A percentile compares a stretch with the other conserved stretches of the same genome.
Conservation (phyloP, 106 monocot species). For the Narthecium ossifragum region DNA sequence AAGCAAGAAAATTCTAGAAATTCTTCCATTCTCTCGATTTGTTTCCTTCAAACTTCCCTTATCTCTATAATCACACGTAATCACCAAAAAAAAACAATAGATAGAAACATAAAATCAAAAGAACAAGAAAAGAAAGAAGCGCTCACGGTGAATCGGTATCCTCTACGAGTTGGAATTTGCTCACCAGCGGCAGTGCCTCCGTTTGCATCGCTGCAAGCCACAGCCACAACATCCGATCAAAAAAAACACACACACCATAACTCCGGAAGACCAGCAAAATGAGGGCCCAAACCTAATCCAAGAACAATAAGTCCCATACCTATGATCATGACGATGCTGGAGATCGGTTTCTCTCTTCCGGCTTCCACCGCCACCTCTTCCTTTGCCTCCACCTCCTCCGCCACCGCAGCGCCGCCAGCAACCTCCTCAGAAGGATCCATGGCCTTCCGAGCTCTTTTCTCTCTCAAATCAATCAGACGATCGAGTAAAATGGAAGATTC, state of each 20-base stretch:
- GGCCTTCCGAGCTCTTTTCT: not conserved
- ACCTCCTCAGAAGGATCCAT: constrained; percentile 29
- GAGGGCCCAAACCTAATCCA: not conserved
- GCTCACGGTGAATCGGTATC: constrained; percentile 62
- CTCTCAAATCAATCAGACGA: too few species aligned
- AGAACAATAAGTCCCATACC: constrained; percentile 20
- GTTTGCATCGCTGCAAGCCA: constrained; percentile 77
- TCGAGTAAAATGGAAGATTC: not conserved
- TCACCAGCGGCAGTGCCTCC: constrained; percentile 80
- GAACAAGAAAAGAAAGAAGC: too few species aligned
- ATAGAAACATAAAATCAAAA: too few species aligned
- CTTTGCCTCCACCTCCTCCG: constrained; percentile 6
- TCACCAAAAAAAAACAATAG: too few species aligned
- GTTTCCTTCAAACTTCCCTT: too few species aligned
- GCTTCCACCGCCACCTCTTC: not conserved
- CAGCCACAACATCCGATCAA: not conserved
- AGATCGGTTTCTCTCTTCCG: constrained; percentile 23
- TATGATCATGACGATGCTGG: constrained; percentile 72
- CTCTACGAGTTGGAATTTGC: constrained; percentile 64
- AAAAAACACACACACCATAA: not conserved
- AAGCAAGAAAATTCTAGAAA: too few species aligned
- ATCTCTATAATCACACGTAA: too few species aligned
- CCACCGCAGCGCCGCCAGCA: constrained; percentile 10
- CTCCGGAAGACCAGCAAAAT: not conserved
- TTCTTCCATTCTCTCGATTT: too few species aligned